Percentiles rank a stretch among this genome's conserved stretches.
Conservation (phyloP, 495 filamentous ascomycete genomes). For the Pyrenula aspistea region DNA sequence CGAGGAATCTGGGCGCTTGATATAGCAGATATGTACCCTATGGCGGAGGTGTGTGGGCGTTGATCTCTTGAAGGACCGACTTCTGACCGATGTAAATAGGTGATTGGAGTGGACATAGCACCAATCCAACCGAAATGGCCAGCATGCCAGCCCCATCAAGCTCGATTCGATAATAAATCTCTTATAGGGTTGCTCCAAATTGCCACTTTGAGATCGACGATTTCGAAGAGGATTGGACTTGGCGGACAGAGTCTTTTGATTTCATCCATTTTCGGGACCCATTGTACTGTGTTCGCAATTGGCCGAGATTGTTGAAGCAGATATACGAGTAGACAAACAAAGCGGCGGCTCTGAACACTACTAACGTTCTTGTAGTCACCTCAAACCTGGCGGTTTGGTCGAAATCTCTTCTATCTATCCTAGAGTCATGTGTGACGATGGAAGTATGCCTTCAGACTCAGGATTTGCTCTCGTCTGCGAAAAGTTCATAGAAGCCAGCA, state of each 20-base stretch:
- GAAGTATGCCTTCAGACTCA: conserved; percentile 34
- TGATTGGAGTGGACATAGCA: conserved; percentile 32
- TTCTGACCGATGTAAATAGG: no score
- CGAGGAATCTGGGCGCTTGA: conserved; percentile 13
- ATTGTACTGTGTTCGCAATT: conserved; percentile 46
- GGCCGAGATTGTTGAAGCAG: conserved; percentile 32
- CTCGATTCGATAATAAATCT: no score
- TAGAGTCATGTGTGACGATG: conserved; percentile 35
- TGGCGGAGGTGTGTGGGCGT: conserved; percentile 2
- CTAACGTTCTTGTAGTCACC: conserved; percentile 13
- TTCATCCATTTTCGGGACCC: conserved; percentile 50
- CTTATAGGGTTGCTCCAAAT: conserved; percentile 28
- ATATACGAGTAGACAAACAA: conserved; percentile 16
- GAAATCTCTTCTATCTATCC: conserved; percentile 46
- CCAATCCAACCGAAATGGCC: conserved; percentile 24
- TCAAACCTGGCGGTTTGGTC: conserved; percentile 54
- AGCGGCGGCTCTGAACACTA: background rate
- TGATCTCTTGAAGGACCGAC: no score
- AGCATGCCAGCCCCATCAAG: no score
- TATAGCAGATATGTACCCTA: conserved; percentile 3
- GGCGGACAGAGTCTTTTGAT: conserved; percentile 40
- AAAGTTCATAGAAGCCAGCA: conserved; percentile 37
- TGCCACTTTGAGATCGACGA: conserved; percentile 45
- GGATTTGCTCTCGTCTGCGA: conserved; percentile 36
- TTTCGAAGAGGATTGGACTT: conserved; percentile 38